Evolutionary conservation across 805 yeast species (phyloP).

Genomic region (Wickerhamiella shivajii): DNA sequence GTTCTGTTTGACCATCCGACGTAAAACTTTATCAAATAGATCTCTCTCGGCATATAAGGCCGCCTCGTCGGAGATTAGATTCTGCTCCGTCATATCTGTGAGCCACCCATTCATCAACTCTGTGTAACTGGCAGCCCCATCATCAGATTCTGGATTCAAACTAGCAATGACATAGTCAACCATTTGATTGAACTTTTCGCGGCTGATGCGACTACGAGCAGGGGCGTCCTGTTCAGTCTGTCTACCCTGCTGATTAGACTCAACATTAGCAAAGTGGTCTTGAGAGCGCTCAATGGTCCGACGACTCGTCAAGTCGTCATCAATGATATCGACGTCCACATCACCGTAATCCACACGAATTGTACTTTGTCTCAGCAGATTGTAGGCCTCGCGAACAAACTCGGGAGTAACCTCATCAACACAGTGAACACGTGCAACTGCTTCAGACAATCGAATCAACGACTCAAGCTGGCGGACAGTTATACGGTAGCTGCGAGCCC

Average conservation of each 20-base stretch:
- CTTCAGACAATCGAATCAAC: slow-evolving; percentile 84
- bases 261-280: slow-evolving; percentile 7
- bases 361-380: slow-evolving; percentile 74
- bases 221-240: not conserved
- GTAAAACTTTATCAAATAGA: slow-evolving; percentile 64
- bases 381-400: slow-evolving; percentile 89
- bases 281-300: slow-evolving; percentile 16
- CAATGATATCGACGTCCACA: slow-evolving; percentile 64
- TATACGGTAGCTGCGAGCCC: slow-evolving; percentile 74
- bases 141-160: slow-evolving; percentile 32
- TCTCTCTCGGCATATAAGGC: slow-evolving; percentile 58
- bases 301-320: slow-evolving; percentile 24
- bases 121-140: slow-evolving; percentile 48
- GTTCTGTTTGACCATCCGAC: slow-evolving; percentile 69
- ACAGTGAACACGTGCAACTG: slow-evolving; percentile 94
- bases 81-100: slow-evolving; percentile 55
- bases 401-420: slow-evolving; percentile 70
- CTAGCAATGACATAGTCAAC: slow-evolving; percentile 63
- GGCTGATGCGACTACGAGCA: slow-evolving; percentile 40
- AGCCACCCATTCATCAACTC: slow-evolving; percentile 73
- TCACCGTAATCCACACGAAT: slow-evolving; percentile 92
- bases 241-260: slow-evolving; percentile 3
- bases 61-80: slow-evolving; percentile 50
- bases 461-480: slow-evolving; percentile 95
- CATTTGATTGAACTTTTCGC: slow-evolving; percentile 75